Evolutionary conservation across 2,329 filamentous ascomycete genomes (phyloP).

Genomic region (Claviceps capensis): DNA sequence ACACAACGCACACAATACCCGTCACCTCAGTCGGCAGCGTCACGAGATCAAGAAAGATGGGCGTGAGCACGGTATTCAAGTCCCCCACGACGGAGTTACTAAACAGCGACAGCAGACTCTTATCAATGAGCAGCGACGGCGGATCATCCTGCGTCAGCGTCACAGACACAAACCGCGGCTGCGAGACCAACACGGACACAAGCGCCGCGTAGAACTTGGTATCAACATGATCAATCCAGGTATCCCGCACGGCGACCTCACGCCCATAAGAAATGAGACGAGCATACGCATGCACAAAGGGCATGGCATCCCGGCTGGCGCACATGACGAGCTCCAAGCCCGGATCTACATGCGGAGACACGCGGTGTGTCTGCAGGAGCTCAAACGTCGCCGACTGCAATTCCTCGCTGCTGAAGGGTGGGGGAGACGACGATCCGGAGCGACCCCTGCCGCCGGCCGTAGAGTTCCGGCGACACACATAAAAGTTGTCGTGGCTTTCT

Average conservation of each 20-base stretch:
- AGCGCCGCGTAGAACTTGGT: conserved; percentile 49
- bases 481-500: conserved; percentile 54
- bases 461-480: conserved; percentile 31
- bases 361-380: conserved; percentile 63
- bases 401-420: conserved; percentile 64
- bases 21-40: conserved; percentile 76
- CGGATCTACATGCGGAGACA: conserved; percentile 57
- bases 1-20: conserved; percentile 89
- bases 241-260: conserved; percentile 18
- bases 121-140: conserved; percentile 60
- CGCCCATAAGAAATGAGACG: conserved; percentile 23
- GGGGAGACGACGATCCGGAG: conserved; percentile 51
- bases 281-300: conserved; percentile 24
- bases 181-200: conserved; percentile 44
- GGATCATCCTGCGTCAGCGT: conserved; percentile 62
- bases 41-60: conserved; percentile 77
- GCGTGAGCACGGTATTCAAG: conserved; percentile 58
- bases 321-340: conserved; percentile 67
- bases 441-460: conserved; percentile 20
- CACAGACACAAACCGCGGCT: conserved; percentile 58
- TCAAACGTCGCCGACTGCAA: conserved; percentile 73
- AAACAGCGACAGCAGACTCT: conserved; percentile 49
- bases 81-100: conserved; percentile 64
- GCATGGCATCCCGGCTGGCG: conserved; percentile 46
- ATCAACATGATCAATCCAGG: conserved; percentile 48